Evolutionary conservation across 2,329 filamentous ascomycete genomes (phyloP).

Genomic region (Arthrobotrys megalospora): DNA sequence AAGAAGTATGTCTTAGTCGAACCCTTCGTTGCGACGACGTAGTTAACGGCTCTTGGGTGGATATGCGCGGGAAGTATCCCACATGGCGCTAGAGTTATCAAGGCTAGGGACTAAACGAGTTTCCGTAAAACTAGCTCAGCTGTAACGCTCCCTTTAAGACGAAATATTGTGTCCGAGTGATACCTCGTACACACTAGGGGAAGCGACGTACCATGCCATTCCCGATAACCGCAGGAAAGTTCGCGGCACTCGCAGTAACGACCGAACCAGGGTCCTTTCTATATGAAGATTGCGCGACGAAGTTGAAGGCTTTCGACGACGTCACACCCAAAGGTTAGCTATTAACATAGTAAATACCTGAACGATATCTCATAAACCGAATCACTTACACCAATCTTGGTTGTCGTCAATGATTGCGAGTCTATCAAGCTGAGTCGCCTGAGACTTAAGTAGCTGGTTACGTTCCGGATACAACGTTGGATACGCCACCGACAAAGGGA

Average conservation of each 20-base stretch:
- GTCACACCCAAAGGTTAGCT: not conserved
- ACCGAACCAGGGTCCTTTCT: conserved; percentile 70
- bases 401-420: conserved; percentile 68
- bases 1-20: conserved; percentile 72
- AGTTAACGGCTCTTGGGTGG: conserved; percentile 71
- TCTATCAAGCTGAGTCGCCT: conserved; percentile 70
- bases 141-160: too few species aligned
- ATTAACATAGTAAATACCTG: not conserved
- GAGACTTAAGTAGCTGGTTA: conserved; percentile 67
- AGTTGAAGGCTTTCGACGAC: conserved; percentile 68
- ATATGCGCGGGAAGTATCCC: conserved; percentile 71
- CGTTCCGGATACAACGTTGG: conserved; percentile 66
- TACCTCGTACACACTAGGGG: not conserved
- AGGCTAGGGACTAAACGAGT: conserved; percentile 66
- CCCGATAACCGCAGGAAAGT: conserved; percentile 70
- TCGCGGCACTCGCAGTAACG: conserved; percentile 72
- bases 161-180: not conserved
- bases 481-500: conserved; percentile 9
- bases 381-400: conserved; percentile 67
- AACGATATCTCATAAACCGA: not conserved
- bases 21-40: conserved; percentile 70
- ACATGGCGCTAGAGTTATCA: conserved; percentile 71
- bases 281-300: conserved; percentile 68
- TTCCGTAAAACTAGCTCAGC: not conserved
- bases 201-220: conserved; percentile 68